Percentiles rank a stretch among this genome's conserved stretches.
phyloP scores from a whole-genome alignment of 2,329 filamentous ascomycete species.

The Talaromyces piceae region DNA sequence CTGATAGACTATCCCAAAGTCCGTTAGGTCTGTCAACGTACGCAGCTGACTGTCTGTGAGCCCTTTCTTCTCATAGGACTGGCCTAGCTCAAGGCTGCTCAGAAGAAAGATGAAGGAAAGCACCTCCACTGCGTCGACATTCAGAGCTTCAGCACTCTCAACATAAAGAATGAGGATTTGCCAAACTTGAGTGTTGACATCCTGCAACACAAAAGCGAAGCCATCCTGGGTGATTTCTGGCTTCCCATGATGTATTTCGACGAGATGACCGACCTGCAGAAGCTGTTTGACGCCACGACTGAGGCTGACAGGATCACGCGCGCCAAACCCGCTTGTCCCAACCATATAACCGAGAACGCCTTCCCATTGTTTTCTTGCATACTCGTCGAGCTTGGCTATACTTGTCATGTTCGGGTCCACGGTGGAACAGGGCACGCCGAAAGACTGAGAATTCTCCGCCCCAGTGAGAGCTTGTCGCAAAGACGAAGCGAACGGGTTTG shows the following conservation, averaged over 20 bases:
- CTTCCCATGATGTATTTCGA: conserved; percentile 51
- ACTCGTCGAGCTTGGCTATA: conserved; percentile 68
- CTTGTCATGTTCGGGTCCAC: conserved; percentile 58
- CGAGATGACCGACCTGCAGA: conserved; percentile 70
- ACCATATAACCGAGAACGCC: conserved; percentile 95
- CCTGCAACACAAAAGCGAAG: conserved; percentile 90
- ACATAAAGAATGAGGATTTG: conserved; percentile 89
- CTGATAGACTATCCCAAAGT: conserved; percentile 85
- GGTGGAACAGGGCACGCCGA: conserved; percentile 73
- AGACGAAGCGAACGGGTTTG: conserved; percentile 73
- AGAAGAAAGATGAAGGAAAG: conserved; percentile 94
- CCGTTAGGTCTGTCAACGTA: conserved; percentile 83
- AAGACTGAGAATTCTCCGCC: conserved; percentile 75
- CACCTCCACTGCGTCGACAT: conserved; percentile 85
- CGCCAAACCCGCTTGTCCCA: conserved; percentile 42
- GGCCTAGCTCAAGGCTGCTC: conserved; percentile 83
- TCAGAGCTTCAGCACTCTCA: conserved; percentile 66
- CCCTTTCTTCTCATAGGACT: conserved; percentile 79
- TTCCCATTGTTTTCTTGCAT: conserved; percentile 87
- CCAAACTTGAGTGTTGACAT: conserved; percentile 96
- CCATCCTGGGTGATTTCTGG: conserved; percentile 83
- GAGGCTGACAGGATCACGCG: conserved; percentile 45
- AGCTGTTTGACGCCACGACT: conserved; percentile 78
- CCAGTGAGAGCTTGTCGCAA: conserved; percentile 82
- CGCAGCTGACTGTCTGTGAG: conserved; percentile 73